Evolutionary conservation across 2,329 filamentous ascomycete genomes (phyloP).

Genomic region (Plectosphaerella plurivora): DNA sequence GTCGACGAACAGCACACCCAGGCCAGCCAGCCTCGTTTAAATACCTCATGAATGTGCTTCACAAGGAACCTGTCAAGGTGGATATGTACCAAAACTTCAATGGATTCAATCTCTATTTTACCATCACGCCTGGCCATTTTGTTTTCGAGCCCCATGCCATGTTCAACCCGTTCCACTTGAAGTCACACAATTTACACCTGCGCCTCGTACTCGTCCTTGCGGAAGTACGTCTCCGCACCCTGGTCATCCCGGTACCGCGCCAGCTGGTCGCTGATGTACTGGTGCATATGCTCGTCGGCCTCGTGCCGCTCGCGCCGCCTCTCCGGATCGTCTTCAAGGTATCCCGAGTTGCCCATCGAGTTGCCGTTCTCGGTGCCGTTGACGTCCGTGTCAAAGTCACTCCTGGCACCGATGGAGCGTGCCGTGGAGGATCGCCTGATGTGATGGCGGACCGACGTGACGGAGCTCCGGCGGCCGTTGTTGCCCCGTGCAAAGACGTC

Average conservation of each 20-base stretch:
- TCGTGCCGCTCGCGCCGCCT: slow-evolving; percentile 48
- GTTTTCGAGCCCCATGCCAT: no score
- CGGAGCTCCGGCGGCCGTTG: slow-evolving; percentile 28
- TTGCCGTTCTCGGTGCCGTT: slow-evolving; percentile 41
- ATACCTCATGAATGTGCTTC: no score
- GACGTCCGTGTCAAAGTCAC: slow-evolving; percentile 62
- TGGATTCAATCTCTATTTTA: no score
- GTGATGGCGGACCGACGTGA: slow-evolving; percentile 39
- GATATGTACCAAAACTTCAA: no score
- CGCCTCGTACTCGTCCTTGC: slow-evolving; percentile 45
- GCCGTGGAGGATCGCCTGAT: slow-evolving; percentile 77
- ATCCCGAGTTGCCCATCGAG: slow-evolving; percentile 8
- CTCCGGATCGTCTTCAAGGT: slow-evolving; percentile 8
- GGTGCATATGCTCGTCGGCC: slow-evolving; percentile 68
- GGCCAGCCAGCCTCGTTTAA: no score
- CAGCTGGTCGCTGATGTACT: slow-evolving; percentile 79
- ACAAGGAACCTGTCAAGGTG: no score
- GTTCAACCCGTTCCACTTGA: background rate
- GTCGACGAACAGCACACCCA: no score
- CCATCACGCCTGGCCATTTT: no score
- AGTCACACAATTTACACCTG: background rate
- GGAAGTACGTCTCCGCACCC: slow-evolving; percentile 16
- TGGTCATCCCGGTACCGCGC: slow-evolving; percentile 53
- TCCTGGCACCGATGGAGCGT: slow-evolving; percentile 78
- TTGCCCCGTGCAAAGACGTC: slow-evolving; percentile 68